phyloP scores from a whole-genome alignment of 2,329 filamentous ascomycete genomes.

The Fusarium cicatricum region DNA sequence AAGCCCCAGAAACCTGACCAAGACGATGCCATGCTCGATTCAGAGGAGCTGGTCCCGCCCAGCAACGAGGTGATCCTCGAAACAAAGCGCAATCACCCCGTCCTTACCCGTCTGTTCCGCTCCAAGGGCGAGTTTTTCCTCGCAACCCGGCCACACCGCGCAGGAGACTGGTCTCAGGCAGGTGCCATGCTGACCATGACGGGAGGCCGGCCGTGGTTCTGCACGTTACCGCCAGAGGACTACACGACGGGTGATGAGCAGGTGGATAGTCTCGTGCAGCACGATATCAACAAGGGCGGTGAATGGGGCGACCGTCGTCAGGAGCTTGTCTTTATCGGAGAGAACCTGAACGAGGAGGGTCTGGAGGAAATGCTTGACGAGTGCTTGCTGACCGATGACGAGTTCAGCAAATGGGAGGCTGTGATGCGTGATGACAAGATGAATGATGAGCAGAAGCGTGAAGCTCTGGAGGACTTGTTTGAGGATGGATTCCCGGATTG shows the following conservation, averaged over 20 bases:
- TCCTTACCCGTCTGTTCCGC: slow-evolving; percentile 64
- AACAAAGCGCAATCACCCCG: slow-evolving; percentile 62
- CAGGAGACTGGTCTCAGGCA: slow-evolving; percentile 70
- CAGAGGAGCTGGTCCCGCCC: slow-evolving; percentile 46
- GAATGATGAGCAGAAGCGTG: slow-evolving; percentile 51
- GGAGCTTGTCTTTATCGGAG: slow-evolving; percentile 78
- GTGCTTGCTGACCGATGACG: slow-evolving; percentile 68
- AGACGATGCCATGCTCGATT: slow-evolving; percentile 28
- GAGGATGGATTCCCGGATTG: slow-evolving; percentile 68
- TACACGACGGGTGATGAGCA: slow-evolving; percentile 57
- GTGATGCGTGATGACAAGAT: slow-evolving; percentile 57
- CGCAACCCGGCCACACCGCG: slow-evolving; percentile 62
- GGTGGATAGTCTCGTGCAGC: slow-evolving; percentile 57
- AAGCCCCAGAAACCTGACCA: slow-evolving; percentile 19
- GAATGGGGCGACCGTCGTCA: slow-evolving; percentile 76
- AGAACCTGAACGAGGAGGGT: slow-evolving; percentile 62
- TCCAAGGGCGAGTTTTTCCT: slow-evolving; percentile 71
- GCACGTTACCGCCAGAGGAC: slow-evolving; percentile 61
- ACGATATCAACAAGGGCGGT: slow-evolving; percentile 61
- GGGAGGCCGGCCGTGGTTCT: slow-evolving; percentile 66
- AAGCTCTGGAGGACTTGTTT: slow-evolving; percentile 59
- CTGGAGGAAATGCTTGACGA: slow-evolving; percentile 64
- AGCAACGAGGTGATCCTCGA: slow-evolving; percentile 57
- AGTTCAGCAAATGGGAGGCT: slow-evolving; percentile 62
- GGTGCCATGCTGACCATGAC: slow-evolving; percentile 70